phyloP scores from a whole-genome alignment of 805 yeast genomes.

The Metschnikowia kunwiensis region DNA sequence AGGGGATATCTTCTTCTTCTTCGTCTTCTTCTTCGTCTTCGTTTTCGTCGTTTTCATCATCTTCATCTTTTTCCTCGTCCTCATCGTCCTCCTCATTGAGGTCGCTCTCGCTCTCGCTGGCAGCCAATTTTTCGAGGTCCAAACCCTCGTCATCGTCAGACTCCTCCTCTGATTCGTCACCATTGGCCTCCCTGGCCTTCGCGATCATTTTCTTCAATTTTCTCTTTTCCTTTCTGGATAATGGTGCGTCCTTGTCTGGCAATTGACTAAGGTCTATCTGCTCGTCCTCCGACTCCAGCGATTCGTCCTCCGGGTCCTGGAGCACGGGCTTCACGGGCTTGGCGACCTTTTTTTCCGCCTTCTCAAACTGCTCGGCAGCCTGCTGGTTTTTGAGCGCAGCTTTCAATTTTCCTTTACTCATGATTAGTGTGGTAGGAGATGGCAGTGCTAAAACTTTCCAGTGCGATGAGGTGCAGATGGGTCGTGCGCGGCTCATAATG shows the following conservation, averaged over 20 bases:
- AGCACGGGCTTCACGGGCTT: constrained; percentile 16
- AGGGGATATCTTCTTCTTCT: constrained; percentile 79
- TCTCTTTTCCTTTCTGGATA: constrained; percentile 65
- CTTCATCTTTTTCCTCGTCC: constrained; percentile 28
- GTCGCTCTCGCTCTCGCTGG: constrained; percentile 38
- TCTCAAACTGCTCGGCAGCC: constrained; percentile 11
- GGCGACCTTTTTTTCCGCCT: constrained; percentile 5
- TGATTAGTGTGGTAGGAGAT: constrained; percentile 5
- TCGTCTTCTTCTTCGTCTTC: constrained; percentile 48
- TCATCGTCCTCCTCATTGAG: constrained; percentile 21
- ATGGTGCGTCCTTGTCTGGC: constrained; percentile 20
- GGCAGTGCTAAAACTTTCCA: constrained; percentile 7
- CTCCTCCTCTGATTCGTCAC: constrained; percentile 34
- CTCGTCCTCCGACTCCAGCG: constrained; percentile 24
- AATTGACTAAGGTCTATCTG: constrained; percentile 44
- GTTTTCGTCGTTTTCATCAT: constrained; percentile 42
- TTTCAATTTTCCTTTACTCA: constrained; percentile 21
- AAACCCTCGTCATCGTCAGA: constrained; percentile 44
- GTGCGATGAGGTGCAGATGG: constrained; percentile 16
- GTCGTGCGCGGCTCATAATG: constrained; percentile 7
- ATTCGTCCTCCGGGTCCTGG: constrained; percentile 11
- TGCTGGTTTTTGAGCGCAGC: constrained; percentile 19
- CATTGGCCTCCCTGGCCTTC: constrained; percentile 31
- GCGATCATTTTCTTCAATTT: constrained; percentile 49
- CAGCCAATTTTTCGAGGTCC: constrained; percentile 54